Evolutionary conservation across 139 green algal genomes (phyloP).

Genomic region (Pleodorina starrii): DNA sequence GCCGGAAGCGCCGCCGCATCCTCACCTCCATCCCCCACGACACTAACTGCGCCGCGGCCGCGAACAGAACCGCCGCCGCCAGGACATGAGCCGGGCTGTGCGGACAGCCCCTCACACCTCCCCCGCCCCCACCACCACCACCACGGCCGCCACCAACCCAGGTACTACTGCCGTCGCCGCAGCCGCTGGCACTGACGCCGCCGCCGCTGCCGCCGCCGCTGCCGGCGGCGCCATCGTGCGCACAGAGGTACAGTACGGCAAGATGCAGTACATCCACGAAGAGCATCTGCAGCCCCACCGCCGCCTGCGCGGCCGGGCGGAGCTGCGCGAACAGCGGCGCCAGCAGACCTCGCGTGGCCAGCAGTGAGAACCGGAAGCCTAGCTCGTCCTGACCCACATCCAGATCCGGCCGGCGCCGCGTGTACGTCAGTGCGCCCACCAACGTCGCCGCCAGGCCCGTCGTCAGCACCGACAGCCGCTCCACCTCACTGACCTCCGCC

Average conservation of each 20-base stretch:
- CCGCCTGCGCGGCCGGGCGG: background rate
- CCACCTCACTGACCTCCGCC: background rate
- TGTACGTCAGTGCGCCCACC: background rate
- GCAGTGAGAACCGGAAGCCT: background rate
- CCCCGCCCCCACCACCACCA: background rate
- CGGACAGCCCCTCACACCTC: background rate
- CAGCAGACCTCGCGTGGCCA: background rate
- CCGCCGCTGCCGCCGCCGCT: too few relatives aligned
- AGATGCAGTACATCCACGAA: background rate
- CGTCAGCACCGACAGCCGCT: background rate
- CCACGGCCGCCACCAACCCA: background rate
- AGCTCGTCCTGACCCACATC: constrained; percentile 22
- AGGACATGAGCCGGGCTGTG: background rate
- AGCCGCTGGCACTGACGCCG: too few relatives aligned
- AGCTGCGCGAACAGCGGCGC: constrained; percentile 5
- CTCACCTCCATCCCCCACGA: background rate
- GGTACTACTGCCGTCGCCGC: too few relatives aligned
- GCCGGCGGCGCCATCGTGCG: background rate
- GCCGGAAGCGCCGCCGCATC: background rate
- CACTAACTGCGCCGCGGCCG: background rate
- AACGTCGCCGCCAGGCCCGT: background rate
- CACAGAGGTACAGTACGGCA: background rate
- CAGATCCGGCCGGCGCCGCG: background rate
- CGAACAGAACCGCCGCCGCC: background rate
- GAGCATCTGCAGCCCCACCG: background rate